Percentiles rank a stretch among this genome's conserved stretches.
These are phyloP conservation scores for Gymnopilus dilepis DNA, from an alignment of 768 basidiomycete species.

Conservation along the genomic window DNA sequence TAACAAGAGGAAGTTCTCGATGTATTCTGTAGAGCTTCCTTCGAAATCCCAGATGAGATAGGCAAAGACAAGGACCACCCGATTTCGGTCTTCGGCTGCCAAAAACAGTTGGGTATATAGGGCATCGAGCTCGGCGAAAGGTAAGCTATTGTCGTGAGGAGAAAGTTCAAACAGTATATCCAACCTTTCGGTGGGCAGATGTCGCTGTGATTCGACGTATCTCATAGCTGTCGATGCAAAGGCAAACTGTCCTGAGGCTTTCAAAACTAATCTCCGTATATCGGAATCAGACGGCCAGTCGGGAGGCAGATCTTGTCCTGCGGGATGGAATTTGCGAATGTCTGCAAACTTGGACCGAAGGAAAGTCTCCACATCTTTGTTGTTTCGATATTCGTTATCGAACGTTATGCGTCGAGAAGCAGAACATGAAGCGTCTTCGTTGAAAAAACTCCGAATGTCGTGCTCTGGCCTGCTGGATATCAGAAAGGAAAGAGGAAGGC, in stretches of 20 bases:
- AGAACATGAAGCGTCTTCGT: not conserved
- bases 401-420: conserved; percentile 6
- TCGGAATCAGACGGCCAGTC: conserved; percentile 27
- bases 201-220: conserved; percentile 24
- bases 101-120: conserved; percentile 18
- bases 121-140: conserved; percentile 18
- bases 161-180: conserved; percentile 18
- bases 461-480: conserved; percentile 36
- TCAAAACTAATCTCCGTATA: conserved; percentile 22
- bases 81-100: not conserved
- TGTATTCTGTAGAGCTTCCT: too few relatives aligned
- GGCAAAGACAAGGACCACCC: not conserved
- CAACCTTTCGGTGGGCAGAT: conserved; percentile 17
- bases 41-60: conserved; percentile 10
- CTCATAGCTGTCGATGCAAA: conserved; percentile 33
- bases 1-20: too few relatives aligned
- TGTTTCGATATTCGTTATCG: conserved; percentile 13
- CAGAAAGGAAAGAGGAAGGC: too few relatives aligned
- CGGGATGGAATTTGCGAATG: conserved; percentile 16
- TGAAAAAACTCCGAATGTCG: conserved; percentile 22
- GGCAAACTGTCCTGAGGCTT: conserved; percentile 30
- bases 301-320: not conserved
- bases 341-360: conserved; percentile 19
- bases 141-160: not conserved
- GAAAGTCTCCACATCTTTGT: conserved; percentile 26